Conservation (phyloP, 2,329 filamentous ascomycete genomes). For the Metarhizium robertsii region DNA sequence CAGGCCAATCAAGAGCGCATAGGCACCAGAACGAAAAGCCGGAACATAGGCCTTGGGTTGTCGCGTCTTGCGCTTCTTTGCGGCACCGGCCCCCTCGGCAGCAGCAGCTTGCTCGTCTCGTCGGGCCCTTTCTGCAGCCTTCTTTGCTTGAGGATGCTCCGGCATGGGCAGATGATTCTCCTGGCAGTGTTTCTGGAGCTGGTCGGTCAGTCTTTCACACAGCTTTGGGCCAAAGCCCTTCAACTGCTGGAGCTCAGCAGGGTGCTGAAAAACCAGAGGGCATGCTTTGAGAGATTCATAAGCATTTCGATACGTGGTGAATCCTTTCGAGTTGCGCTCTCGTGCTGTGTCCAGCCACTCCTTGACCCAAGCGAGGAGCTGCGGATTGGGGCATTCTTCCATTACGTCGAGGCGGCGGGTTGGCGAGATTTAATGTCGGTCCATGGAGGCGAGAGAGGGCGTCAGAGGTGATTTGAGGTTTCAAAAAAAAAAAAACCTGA, state of each 20-base stretch:
- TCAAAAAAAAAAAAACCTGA: background rate
- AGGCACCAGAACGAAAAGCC: slow-evolving; percentile 61
- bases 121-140: slow-evolving; percentile 20
- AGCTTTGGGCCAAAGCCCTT: slow-evolving; percentile 65
- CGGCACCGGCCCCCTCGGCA: slow-evolving; percentile 22
- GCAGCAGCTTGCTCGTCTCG: slow-evolving; percentile 26
- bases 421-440: background rate
- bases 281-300: slow-evolving; percentile 70
- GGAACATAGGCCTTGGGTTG: slow-evolving; percentile 64
- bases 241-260: slow-evolving; percentile 62
- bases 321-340: slow-evolving; percentile 60
- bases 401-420: slow-evolving; percentile 10
- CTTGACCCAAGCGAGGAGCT: slow-evolving; percentile 64
- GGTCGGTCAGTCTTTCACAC: slow-evolving; percentile 57
- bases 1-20: slow-evolving; percentile 61
- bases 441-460: background rate
- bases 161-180: slow-evolving; percentile 62
- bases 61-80: slow-evolving; percentile 45
- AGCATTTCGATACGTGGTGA: slow-evolving; percentile 64
- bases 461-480: background rate
- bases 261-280: slow-evolving; percentile 61
- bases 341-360: slow-evolving; percentile 66
- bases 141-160: slow-evolving; percentile 39
- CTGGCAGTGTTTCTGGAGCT: slow-evolving; percentile 50
- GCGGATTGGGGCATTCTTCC: slow-evolving; percentile 54